These are phyloP conservation scores for Coleophoma eucalyptorum DNA, from an alignment of 2,329 filamentous ascomycete genomes.

Conservation along the genomic window DNA sequence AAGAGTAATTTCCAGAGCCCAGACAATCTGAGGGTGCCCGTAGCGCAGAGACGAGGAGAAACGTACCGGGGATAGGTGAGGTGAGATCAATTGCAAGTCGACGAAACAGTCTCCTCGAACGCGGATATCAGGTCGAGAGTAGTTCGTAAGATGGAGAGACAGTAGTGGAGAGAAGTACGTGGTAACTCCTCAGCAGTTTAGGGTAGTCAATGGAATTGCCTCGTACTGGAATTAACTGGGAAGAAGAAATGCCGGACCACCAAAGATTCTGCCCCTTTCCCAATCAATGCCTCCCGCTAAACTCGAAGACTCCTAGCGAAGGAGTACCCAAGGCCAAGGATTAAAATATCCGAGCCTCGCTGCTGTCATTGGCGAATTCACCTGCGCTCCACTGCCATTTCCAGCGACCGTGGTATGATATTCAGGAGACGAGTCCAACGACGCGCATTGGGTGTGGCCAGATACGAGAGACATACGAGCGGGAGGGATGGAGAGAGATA, in stretches of 20 bases:
- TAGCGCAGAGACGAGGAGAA: not conserved
- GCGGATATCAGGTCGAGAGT: not conserved
- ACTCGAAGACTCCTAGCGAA: not conserved
- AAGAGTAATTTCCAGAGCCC: conserved; percentile 14
- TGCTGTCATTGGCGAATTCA: not conserved
- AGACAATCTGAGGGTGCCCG: conserved; percentile 7
- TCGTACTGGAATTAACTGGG: not conserved
- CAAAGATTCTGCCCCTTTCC: not conserved
- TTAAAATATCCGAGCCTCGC: not conserved
- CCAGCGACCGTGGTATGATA: too few species aligned
- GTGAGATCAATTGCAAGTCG: conserved; percentile 5
- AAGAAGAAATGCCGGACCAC: not conserved
- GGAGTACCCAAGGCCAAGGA: not conserved
- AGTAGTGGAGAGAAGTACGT: not conserved
- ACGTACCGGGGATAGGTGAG: conserved; percentile 6
- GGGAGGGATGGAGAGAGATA: too few species aligned
- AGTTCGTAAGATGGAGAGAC: not conserved
- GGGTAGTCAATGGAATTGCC: not conserved
- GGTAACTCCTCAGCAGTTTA: not conserved
- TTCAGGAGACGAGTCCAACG: too few species aligned
- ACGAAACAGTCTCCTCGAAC: not conserved
- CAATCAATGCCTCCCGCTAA: not conserved
- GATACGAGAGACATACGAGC: too few species aligned
- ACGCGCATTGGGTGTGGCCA: too few species aligned
- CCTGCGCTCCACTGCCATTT: not conserved